Evolutionary conservation across 768 basidiomycete genomes (phyloP).

Genomic region (Amylocystis lapponica): DNA sequence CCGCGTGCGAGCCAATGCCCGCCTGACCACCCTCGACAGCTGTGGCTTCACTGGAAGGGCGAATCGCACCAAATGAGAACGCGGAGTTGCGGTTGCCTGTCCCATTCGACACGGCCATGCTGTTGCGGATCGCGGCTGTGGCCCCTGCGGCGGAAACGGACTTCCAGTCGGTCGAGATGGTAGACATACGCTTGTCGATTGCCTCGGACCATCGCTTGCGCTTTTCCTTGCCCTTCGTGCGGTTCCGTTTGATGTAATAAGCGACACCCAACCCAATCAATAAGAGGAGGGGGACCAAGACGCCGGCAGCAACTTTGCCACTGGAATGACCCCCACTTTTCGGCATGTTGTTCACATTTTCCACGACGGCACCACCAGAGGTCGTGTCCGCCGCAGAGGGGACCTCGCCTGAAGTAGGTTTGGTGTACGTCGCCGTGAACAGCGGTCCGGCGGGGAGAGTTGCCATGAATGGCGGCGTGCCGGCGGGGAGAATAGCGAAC

Average conservation of each 20-base stretch:
- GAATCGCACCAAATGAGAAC: constrained; percentile 56
- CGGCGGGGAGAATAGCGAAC: constrained; percentile 49
- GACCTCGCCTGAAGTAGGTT: constrained; percentile 33
- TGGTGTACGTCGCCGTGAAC: constrained; percentile 56
- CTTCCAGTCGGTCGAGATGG: constrained; percentile 75
- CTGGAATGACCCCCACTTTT: constrained; percentile 30
- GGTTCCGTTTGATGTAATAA: constrained; percentile 48
- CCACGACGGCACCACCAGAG: constrained; percentile 34
- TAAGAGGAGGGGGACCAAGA: constrained; percentile 59
- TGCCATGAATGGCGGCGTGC: constrained; percentile 44
- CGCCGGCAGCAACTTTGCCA: constrained; percentile 62
- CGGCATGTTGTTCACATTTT: constrained; percentile 30
- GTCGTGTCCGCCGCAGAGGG: constrained; percentile 38
- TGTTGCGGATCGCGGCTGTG: constrained; percentile 64
- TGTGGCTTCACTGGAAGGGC: constrained; percentile 36
- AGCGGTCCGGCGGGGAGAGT: constrained; percentile 61
- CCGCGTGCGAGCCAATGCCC: constrained; percentile 29
- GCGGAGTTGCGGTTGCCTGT: constrained; percentile 36
- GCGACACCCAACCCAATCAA: constrained; percentile 37
- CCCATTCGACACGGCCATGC: constrained; percentile 42
- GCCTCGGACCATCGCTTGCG: constrained; percentile 56
- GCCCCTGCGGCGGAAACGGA: constrained; percentile 66
- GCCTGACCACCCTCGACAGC: constrained; percentile 41
- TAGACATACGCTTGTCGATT: constrained; percentile 80
- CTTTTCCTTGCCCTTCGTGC: constrained; percentile 44